A percentile compares a stretch with the other conserved stretches of the same genome.
Evolutionary conservation across 768 basidiomycete genomes (phyloP).

Genomic region (Tricholoma flavovirens): DNA sequence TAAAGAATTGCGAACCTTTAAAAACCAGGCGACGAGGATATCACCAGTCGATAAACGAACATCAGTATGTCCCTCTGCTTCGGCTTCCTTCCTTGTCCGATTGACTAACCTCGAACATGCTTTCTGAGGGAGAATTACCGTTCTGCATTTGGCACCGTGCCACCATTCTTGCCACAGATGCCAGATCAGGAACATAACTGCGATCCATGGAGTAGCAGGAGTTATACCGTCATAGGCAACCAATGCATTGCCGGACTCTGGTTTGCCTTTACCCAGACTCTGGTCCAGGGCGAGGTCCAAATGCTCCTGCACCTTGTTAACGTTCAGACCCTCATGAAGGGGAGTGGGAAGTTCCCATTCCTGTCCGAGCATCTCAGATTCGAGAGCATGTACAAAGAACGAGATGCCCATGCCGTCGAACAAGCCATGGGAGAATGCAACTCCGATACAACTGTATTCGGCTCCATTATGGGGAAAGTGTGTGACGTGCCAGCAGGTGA

Average conservation of each 20-base stretch:
- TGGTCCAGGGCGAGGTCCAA: constrained; percentile 16
- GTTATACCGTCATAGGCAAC: constrained; percentile 19
- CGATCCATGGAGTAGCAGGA: constrained; percentile 22
- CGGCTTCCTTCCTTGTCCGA: constrained; percentile 21
- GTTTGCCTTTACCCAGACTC: neutral
- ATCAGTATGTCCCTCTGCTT: constrained; percentile 9
- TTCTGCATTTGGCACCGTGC: constrained; percentile 29
- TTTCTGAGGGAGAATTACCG: constrained; percentile 28
- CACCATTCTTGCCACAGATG: constrained; percentile 32
- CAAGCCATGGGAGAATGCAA: constrained; percentile 36
- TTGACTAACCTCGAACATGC: constrained; percentile 25
- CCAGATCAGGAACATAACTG: constrained; percentile 27
- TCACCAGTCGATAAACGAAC: constrained; percentile 30
- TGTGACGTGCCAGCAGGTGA: constrained; percentile 40
- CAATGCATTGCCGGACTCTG: neutral
- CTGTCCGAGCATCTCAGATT: constrained; percentile 32
- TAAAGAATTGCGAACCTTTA: constrained; percentile 24
- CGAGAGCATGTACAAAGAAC: constrained; percentile 30
- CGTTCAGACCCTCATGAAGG: constrained; percentile 26
- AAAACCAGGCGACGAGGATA: constrained; percentile 35
- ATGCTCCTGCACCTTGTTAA: constrained; percentile 28
- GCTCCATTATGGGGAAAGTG: constrained; percentile 29
- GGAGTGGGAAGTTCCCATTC: constrained; percentile 32
- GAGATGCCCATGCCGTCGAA: constrained; percentile 38
- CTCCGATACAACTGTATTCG: constrained; percentile 33